Conservation (phyloP, 169 alveolate genomes). For the Toxoplasma gondii region DNA sequence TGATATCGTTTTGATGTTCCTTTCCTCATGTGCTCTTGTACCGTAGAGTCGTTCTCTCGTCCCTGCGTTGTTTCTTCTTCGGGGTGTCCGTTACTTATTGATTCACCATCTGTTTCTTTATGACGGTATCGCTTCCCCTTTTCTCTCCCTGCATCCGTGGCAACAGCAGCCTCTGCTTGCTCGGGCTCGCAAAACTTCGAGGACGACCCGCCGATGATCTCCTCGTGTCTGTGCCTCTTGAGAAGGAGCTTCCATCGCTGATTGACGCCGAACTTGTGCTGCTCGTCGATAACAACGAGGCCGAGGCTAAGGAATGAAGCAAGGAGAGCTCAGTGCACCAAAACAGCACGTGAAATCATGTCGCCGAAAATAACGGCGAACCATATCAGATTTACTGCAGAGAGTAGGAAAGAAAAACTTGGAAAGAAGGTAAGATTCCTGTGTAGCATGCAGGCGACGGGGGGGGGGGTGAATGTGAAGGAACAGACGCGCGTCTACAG, state of each 20-base stretch:
- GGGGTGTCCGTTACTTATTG: too few species aligned
- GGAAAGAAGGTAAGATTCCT: not conserved
- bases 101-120: too few species aligned
- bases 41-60: too few species aligned
- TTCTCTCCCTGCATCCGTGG: not conserved
- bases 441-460: too few species aligned
- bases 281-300: constrained; percentile 57
- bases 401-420: not conserved
- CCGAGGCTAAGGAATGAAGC: constrained; percentile 13
- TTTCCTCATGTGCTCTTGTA: too few species aligned
- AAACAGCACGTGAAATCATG: not conserved
- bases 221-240: too few species aligned
- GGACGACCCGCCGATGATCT: too few species aligned
- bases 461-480: too few species aligned
- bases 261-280: constrained; percentile 51
- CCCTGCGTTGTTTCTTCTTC: too few species aligned
- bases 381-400: not conserved
- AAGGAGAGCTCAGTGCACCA: not conserved
- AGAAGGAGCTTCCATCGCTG: constrained; percentile 26
- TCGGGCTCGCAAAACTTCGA: not conserved
- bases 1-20: not conserved
- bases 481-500: too few species aligned
- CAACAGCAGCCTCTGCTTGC: not conserved
- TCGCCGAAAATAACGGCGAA: not conserved
- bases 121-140: not conserved